Evolutionary conservation across 768 basidiomycete genomes (phyloP).

Genomic region (Collybia nuda): DNA sequence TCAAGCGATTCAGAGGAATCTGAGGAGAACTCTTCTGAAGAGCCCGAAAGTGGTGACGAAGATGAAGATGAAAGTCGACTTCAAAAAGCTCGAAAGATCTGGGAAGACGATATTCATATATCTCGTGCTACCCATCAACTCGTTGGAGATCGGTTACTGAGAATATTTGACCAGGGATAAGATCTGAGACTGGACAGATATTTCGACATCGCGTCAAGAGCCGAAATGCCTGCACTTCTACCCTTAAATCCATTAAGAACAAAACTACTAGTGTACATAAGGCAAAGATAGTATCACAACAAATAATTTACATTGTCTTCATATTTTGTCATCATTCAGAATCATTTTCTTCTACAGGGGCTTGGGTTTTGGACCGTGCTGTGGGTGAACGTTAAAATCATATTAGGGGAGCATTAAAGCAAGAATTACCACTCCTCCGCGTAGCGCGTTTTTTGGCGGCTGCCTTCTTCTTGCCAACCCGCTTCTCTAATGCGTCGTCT

Average conservation of each 20-base stretch:
- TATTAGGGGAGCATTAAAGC: background rate
- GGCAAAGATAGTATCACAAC: background rate
- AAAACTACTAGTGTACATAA: no score
- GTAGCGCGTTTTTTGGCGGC: constrained; percentile 73
- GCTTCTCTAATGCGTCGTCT: constrained; percentile 87
- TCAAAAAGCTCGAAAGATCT: background rate
- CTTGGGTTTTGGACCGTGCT: constrained; percentile 13
- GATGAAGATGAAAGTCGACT: background rate
- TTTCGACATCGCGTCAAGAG: constrained; percentile 21
- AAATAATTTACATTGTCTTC: background rate
- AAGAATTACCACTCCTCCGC: constrained; percentile 33
- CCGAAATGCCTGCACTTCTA: no score
- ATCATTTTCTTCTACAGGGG: constrained; percentile 12
- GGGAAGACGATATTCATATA: constrained; percentile 7
- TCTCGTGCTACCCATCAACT: constrained; percentile 5
- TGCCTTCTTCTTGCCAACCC: constrained; percentile 81
- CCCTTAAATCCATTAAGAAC: no score
- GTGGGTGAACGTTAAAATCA: background rate
- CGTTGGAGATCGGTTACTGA: constrained; percentile 4
- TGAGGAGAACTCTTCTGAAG: background rate
- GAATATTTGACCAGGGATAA: background rate
- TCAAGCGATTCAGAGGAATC: background rate
- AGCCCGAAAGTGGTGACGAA: background rate
- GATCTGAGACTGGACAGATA: no score
- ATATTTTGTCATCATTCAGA: constrained; percentile 10